Evolutionary conservation across 805 yeast species (phyloP), one percentile per base, ranked within the genome.

Genomic region (Pichia ethanolica): DNA sequence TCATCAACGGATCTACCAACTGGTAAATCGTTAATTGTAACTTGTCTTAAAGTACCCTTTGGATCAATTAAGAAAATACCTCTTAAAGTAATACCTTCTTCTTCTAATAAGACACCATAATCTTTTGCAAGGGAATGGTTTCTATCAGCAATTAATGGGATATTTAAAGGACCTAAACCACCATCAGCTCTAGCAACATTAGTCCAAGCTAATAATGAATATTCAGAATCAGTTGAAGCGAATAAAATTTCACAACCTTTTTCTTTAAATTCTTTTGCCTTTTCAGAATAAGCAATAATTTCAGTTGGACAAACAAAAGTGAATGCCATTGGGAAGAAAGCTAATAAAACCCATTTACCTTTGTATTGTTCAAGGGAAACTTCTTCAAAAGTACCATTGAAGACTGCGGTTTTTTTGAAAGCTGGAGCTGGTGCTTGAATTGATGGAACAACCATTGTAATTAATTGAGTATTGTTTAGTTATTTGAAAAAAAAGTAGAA

Each of bases 231-330:
- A 61, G 97, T 91, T 54, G 98, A 91, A 60, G 98, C 97, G 62
- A 93, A 89, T 67, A 93, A 81, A 47, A 93, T 83, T 76, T 89
- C 87, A 60, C 89, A 82, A 65, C 83, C 91, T 69, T 88, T 84
- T 60, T 80, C 95, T 62, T 85, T 71, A 75, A 93, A 93, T 79
- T 84, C 83, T 78, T 83, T 81, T 63, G 81, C 86, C 61, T 97
- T 97, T 63, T 91, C 96, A 56, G 97, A 87, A 85, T 89, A 93
- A 62, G 98, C 98, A 73, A 93, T 83, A 78, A 93, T 90, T 79
- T 93, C 98, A 61, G 99, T 93, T 72, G 99, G 99, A 77, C 99
- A 93, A 57, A 93, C 98, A 63, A 93, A 93, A 54, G 99, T 93
- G 90, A 93, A 93, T 47, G 99, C 99, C 81, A 91, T 77, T 72